Evolutionary conservation across 2,329 filamentous ascomycete genomes (phyloP), one percentile per base, ranked within the genome.

Genomic region (Monilinia aucupariae): DNA sequence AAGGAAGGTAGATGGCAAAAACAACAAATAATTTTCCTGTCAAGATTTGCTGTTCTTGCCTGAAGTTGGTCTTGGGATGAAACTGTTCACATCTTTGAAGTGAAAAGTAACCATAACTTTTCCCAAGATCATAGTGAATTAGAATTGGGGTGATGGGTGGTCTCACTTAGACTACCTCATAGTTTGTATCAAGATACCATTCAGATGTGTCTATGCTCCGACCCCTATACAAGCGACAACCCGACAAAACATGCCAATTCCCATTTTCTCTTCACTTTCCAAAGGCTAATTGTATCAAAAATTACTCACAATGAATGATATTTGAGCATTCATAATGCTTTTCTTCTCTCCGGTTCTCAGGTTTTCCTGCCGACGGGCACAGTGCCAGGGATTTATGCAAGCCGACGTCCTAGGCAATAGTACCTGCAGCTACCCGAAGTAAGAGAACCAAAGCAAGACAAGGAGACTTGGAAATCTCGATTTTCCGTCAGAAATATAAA

Each of bases 221-320:
- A 25, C 45, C 56, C 56, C 32, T 50, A 59, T 59, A n/a, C 43
- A 60, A 60, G 48, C 51, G 59, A 53, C 49, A 34, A 48, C 50
- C 43, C 43, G 50, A 55, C 52, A 49, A 56, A 39, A 48, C 32
- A 62, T 56, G 50, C n/a, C 22, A 52, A 41, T 41, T 50, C 41
- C 50, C 50, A 45, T 13, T 37, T 37, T 22, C 25, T 58, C 13
- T 17, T 49, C 34, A 30, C 43, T 50, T 58, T 39, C 39, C 41
- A 41, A 39, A 12, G 7, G 10, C 8, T 27, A 43, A 58, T 34
- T 51, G 37, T 43, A 50, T 25, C 34, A 20, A 43, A 50, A 17
- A 50, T 12, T 27, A 77, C 80, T 77, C 76, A 84, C 82, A 72
- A 85, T 77, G 68, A 84, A 83, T 37, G 80, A 81, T 69, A 84